These are phyloP conservation scores for Phytophthora capsici DNA, from an alignment of 352 stramenopile species.

Conservation along the genomic window DNA sequence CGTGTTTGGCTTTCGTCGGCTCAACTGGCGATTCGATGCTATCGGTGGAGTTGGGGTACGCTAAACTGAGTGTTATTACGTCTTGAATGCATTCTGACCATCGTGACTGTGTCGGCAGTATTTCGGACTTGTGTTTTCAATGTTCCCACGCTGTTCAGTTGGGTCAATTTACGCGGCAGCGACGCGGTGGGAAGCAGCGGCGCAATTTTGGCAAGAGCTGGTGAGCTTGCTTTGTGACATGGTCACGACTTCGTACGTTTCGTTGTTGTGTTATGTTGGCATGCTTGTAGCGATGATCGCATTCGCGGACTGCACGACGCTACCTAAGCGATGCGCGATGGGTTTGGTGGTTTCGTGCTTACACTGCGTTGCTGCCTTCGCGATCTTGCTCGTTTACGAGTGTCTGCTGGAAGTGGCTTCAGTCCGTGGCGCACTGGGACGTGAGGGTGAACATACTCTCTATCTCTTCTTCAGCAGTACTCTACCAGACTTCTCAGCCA, in stretches of 20 bases:
- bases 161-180: conserved; percentile 65
- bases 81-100: conserved; percentile 5
- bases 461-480: conserved; percentile 83
- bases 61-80: conserved; percentile 2
- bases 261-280: conserved; percentile 56
- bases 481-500: conserved; percentile 69
- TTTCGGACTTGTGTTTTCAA: conserved; percentile 91
- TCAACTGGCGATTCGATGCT: conserved; percentile 95
- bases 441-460: conserved; percentile 73
- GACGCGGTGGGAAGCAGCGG: conserved; percentile 51
- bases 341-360: conserved; percentile 55
- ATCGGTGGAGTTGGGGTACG: conserved; percentile 85
- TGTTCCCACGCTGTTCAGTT: conserved; percentile 92
- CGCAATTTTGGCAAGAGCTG: conserved; percentile 63
- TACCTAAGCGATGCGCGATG: conserved; percentile 62
- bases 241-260: conserved; percentile 78
- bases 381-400: conserved; percentile 81
- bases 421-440: conserved; percentile 61
- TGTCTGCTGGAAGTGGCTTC: conserved; percentile 80
- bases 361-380: conserved; percentile 75
- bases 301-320: conserved; percentile 79
- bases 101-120: conserved; percentile 62
- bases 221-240: conserved; percentile 69
- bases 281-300: conserved; percentile 69
- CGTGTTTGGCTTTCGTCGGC: conserved; percentile 90